These are phyloP conservation scores for Euphorbia tirucalli DNA, from an alignment of 345 rosid genomes.

Conservation along the genomic window DNA sequence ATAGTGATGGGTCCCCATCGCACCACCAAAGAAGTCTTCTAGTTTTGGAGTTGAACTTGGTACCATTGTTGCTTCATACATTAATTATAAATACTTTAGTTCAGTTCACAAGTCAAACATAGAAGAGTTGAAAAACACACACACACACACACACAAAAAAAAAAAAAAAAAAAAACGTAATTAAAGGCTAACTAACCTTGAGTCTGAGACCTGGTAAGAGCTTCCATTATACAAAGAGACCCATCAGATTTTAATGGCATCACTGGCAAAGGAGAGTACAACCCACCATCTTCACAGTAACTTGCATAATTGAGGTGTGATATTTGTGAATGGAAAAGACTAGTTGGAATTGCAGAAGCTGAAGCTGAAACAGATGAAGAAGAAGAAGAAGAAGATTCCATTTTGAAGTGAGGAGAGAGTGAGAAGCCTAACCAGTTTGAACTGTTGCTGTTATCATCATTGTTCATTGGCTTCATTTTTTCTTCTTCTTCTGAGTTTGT, in stretches of 20 bases:
- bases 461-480: conserved; percentile 61
- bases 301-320: conserved; percentile 42
- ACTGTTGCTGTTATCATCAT: conserved; percentile 39
- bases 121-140: conserved; percentile 19
- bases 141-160: conserved; percentile 20
- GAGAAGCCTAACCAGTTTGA: conserved; percentile 75
- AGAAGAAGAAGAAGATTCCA: conserved; percentile 44
- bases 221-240: conserved; percentile 89
- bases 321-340: conserved; percentile 33
- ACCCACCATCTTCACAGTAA: conserved; percentile 42
- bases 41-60: conserved; percentile 68
- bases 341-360: conserved; percentile 36
- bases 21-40: conserved; percentile 83
- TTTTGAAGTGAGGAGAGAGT: conserved; percentile 69
- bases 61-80: conserved; percentile 42
- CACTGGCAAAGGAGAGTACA: conserved; percentile 55
- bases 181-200: conserved; percentile 45
- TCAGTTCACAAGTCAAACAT: conserved; percentile 22
- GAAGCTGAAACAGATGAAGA: conserved; percentile 31
- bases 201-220: conserved; percentile 66
- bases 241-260: conserved; percentile 98
- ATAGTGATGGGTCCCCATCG: conserved; percentile 74
- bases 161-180: conserved; percentile 24
- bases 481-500: conserved; percentile 10
- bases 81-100: background rate